Base-by-base conservation (phyloP, 2,329 filamentous ascomycete species). In the Lachnellula suecica region DNA sequence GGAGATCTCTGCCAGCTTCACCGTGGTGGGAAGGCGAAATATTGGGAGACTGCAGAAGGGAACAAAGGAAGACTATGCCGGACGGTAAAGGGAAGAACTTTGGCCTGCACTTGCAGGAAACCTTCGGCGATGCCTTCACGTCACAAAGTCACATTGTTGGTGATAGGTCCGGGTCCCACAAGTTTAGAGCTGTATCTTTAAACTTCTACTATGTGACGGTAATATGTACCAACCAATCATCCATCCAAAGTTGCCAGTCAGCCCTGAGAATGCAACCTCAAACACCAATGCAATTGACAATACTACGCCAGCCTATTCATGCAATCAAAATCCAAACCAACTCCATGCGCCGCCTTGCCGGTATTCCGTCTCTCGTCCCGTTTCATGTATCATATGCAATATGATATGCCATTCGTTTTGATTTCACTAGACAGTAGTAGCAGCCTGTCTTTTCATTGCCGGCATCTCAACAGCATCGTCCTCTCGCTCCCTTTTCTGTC, bases 401-500 rank as follows among this genome's bases (percentile, higher is more conserved):
- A n/a, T n/a, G n/a, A n/a, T n/a, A n/a, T n/a, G n/a, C n/a, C n/a
- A n/a, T n/a, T n/a, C n/a, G n/a, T n/a, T n/a, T n/a, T n/a, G n/a
- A n/a, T n/a, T n/a, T n/a, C n/a, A n/a, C n/a, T n/a, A n/a, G n/a
- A n/a, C n/a, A n/a, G n/a, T 56, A 24, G 62, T 49, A 42, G 45
- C 59, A 3, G 50, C 49, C 34, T 59, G 25, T 37, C 54, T 59
- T 49, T 65, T 66, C 22, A 53, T 54, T 15, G 58, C 58, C 29
- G 43, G 55, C 51, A 54, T 51, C 31, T 64, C 62, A 24, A 58
- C 53, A 44, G 35, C 24, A 6, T 58, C 54, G 13, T 47, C 44
- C 53, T 59, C 57, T 31, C 63, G 23, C 24, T 47, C 44, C 20
- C 52, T 49, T 47, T 65, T 66, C 59, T 34, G 55, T 52, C 23